phyloP scores from a whole-genome alignment of 257 asterid species.

The Nicotiana paniculata region DNA sequence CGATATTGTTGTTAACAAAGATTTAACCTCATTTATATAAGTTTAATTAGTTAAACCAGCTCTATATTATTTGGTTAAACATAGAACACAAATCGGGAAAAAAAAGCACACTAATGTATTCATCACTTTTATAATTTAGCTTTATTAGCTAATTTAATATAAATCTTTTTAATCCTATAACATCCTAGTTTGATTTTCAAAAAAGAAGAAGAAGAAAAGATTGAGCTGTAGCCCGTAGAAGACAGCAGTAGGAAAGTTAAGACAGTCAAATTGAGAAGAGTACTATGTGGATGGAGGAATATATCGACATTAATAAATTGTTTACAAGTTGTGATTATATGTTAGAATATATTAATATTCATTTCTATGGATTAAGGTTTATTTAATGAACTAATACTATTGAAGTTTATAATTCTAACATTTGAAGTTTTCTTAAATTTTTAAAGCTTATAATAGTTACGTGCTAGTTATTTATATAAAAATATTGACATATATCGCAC shows the following conservation, averaged over 20 bases:
- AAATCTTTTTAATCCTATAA: not conserved
- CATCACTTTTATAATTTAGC: no score
- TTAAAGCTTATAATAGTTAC: not conserved
- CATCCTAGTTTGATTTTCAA: not conserved
- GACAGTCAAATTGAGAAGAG: not conserved
- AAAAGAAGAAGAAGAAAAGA: not conserved
- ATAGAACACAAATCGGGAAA: no score
- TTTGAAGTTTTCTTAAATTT: not conserved
- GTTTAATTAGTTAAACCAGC: no score
- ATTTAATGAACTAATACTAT: not conserved
- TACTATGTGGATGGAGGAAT: not conserved
- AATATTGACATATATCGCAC: not conserved
- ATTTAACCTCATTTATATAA: no score
- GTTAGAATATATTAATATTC: no score
- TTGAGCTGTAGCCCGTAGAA: not conserved
- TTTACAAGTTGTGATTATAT: not conserved
- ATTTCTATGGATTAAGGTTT: no score
- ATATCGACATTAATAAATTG: not conserved
- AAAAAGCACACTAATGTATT: no score
- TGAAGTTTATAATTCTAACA: not conserved
- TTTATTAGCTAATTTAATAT: not conserved
- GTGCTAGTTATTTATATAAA: not conserved
- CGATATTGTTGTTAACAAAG: no score
- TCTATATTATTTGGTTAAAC: no score
- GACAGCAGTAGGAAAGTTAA: not conserved